These are phyloP conservation scores for Eucalyptus sp. DNA, from an alignment of 345 rosid genomes.

Conservation along the genomic window DNA sequence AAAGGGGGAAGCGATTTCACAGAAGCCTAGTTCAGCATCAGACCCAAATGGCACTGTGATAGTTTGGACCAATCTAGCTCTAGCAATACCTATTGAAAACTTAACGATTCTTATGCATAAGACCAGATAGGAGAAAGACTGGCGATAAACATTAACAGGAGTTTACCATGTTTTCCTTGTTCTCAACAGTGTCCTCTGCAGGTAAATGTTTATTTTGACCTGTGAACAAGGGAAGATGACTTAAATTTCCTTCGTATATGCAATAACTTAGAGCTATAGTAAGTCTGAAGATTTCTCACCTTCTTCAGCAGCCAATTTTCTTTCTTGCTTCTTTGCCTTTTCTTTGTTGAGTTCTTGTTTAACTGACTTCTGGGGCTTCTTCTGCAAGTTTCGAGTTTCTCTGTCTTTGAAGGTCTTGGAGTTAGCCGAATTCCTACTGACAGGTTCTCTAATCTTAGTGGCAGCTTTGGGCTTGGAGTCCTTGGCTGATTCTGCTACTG, in stretches of 20 bases:
- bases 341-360: slow-evolving; percentile 32
- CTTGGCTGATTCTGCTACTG: slow-evolving; percentile 11
- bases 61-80: not conserved
- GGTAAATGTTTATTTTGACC: slow-evolving; percentile 30
- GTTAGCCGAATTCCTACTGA: slow-evolving; percentile 20
- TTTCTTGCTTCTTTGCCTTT: slow-evolving; percentile 32
- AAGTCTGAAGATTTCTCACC: slow-evolving; percentile 13
- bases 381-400: slow-evolving; percentile 24
- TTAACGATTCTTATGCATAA: not conserved
- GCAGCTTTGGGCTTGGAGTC: slow-evolving; percentile 31
- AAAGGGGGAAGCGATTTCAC: not conserved
- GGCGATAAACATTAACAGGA: not conserved
- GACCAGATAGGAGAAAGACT: no score
- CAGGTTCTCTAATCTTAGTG: slow-evolving; percentile 21
- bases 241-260: not conserved
- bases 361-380: slow-evolving; percentile 34
- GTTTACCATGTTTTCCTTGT: slow-evolving; percentile 80
- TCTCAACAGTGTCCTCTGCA: slow-evolving; percentile 23
- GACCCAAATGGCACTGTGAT: not conserved
- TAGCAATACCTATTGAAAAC: not conserved
- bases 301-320: slow-evolving; percentile 31
- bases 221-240: slow-evolving; percentile 1
- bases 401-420: slow-evolving; percentile 26
- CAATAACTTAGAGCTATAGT: not conserved
- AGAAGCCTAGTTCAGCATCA: not conserved